Evolutionary conservation across 1,284 basidiomycete genomes (phyloP).

Genomic region (Bjerkandera adusta): DNA sequence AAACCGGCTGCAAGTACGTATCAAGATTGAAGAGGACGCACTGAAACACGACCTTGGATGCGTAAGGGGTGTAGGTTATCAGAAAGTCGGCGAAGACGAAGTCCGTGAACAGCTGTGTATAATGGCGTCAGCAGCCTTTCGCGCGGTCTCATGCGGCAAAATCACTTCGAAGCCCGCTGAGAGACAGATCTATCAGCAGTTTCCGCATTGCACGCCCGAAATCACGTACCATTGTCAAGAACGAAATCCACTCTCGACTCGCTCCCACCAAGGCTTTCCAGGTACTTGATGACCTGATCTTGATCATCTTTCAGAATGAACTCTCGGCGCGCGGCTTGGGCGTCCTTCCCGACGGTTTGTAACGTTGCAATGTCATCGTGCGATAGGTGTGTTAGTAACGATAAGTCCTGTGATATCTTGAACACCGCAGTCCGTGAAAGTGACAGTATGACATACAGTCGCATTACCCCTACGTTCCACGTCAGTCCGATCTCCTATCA

Average conservation of each 20-base stretch:
- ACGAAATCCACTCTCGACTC: conserved; percentile 81
- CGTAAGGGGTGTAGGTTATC: conserved; percentile 82
- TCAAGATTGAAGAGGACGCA: conserved; percentile 37
- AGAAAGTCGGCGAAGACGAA: conserved; percentile 94
- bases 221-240: conserved; percentile 79
- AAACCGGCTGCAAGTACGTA: conserved; percentile 6
- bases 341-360: conserved; percentile 79
- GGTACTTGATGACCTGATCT: conserved; percentile 70
- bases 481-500: not conserved
- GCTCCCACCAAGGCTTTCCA: conserved; percentile 49
- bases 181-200: conserved; percentile 3
- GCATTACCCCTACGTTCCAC: conserved; percentile 67
- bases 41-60: conserved; percentile 86
- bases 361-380: conserved; percentile 81
- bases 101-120: conserved; percentile 84
- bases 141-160: not conserved
- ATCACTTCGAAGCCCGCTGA: conserved; percentile 85
- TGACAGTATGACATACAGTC: conserved; percentile 42
- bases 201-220: too few species aligned
- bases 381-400: conserved; percentile 78
- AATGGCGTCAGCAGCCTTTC: not conserved
- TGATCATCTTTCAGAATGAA: conserved; percentile 89
- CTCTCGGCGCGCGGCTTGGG: conserved; percentile 69
- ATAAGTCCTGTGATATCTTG: conserved; percentile 76
- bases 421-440: not conserved